Evolutionary conservation across 768 basidiomycete species (phyloP).

Genomic region (Macrolepiota fuliginosa): DNA sequence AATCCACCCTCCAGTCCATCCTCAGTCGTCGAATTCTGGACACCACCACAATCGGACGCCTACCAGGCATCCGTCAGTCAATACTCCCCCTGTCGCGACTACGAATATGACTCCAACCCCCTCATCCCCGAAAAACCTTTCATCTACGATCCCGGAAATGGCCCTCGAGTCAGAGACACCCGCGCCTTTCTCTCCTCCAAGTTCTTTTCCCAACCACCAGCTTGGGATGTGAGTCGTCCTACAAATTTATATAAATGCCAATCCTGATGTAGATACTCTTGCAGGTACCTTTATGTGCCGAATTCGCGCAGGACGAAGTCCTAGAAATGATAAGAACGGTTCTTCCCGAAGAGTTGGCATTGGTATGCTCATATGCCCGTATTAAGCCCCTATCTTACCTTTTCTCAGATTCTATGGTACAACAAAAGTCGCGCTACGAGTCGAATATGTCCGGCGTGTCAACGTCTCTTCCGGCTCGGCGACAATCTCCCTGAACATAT

Average conservation of each 20-base stretch:
- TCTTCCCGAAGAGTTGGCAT: slow-evolving; percentile 68
- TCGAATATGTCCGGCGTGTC: slow-evolving; percentile 78
- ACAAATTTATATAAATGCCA: background rate
- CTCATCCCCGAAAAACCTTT: slow-evolving; percentile 45
- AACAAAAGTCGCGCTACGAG: slow-evolving; percentile 74
- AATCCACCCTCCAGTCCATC: background rate
- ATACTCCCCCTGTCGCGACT: slow-evolving; percentile 3
- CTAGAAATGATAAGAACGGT: slow-evolving; percentile 69
- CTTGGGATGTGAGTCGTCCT: slow-evolving; percentile 38
- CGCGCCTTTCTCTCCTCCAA: slow-evolving; percentile 60
- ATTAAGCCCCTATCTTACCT: background rate
- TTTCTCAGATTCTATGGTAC: slow-evolving; percentile 73
- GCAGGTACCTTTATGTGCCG: slow-evolving; percentile 65
- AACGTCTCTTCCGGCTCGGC: slow-evolving; percentile 67
- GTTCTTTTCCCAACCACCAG: slow-evolving; percentile 64
- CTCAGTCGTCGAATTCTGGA: background rate
- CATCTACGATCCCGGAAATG: slow-evolving; percentile 77
- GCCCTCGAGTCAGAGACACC: slow-evolving; percentile 70
- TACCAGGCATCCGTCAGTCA: slow-evolving; percentile 1
- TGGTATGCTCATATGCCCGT: slow-evolving; percentile 42
- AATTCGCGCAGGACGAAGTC: slow-evolving; percentile 75
- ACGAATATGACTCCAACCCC: slow-evolving; percentile 14
- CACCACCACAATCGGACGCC: background rate
- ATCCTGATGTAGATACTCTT: background rate
- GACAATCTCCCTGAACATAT: slow-evolving; percentile 56